Evolutionary conservation across 768 basidiomycete genomes (phyloP).

Genomic region (Nidularia pulvinata): DNA sequence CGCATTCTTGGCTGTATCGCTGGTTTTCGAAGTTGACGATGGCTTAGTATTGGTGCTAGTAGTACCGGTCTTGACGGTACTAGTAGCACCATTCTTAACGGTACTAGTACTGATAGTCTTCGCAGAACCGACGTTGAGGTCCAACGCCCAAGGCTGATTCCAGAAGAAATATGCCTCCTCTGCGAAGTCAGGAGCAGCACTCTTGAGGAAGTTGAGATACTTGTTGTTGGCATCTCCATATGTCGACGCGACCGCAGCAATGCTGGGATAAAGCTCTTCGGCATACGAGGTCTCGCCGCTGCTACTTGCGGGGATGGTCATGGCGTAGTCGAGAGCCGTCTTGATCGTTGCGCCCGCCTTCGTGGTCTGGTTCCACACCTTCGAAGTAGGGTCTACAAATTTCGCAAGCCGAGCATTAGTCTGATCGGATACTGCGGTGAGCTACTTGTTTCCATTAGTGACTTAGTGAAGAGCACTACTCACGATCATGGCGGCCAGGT

Average conservation of each 20-base stretch:
- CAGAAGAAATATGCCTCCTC: slow-evolving; percentile 49
- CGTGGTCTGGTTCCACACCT: slow-evolving; percentile 50
- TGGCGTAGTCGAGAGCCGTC: slow-evolving; percentile 56
- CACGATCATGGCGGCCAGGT: slow-evolving; percentile 69
- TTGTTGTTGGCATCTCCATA: slow-evolving; percentile 66
- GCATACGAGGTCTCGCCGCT: slow-evolving; percentile 32
- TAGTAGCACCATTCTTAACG: neutral
- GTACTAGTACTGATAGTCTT: neutral
- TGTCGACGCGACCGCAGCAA: slow-evolving; percentile 54
- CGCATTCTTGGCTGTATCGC: too few relatives aligned
- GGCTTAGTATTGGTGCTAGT: too few relatives aligned
- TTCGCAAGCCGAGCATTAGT: slow-evolving; percentile 55
- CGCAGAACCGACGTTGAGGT: slow-evolving; percentile 3
- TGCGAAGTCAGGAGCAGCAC: slow-evolving; percentile 33
- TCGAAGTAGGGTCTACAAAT: slow-evolving; percentile 38
- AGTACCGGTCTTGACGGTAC: neutral
- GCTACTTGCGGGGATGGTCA: slow-evolving; percentile 36
- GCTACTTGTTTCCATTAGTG: neutral
- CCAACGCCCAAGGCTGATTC: slow-evolving; percentile 46
- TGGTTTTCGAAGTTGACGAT: too few relatives aligned
- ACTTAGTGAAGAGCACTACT: slow-evolving; percentile 10
- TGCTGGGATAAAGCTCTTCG: slow-evolving; percentile 51
- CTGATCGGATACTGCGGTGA: slow-evolving; percentile 20
- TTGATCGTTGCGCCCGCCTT: slow-evolving; percentile 53
- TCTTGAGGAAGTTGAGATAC: slow-evolving; percentile 47